A percentile compares a stretch with the other conserved stretches of the same genome.
These are phyloP conservation scores for Moelleriella libera DNA, from an alignment of 2,329 filamentous ascomycete species.

Conservation along the genomic window DNA sequence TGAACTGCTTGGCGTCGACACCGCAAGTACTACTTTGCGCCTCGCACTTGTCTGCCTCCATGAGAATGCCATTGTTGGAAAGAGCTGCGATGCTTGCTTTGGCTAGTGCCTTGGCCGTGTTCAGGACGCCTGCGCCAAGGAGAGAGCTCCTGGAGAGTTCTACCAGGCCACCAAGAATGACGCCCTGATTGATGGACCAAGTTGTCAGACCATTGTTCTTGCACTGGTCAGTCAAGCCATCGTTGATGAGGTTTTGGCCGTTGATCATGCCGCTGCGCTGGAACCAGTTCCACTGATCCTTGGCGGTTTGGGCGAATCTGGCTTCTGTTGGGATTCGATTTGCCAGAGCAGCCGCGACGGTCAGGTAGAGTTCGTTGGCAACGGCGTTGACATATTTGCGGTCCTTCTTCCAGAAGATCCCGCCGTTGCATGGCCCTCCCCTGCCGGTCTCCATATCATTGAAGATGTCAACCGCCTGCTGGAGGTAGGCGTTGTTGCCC, in stretches of 20 bases:
- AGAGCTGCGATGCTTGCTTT: conserved; percentile 33
- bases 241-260: conserved; percentile 33
- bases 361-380: conserved; percentile 42
- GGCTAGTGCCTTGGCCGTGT: conserved; percentile 32
- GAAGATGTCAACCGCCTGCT: conserved; percentile 37
- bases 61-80: conserved; percentile 32
- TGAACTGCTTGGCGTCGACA: conserved; percentile 49
- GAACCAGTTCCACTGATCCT: conserved; percentile 39
- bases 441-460: conserved; percentile 38
- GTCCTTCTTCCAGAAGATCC: conserved; percentile 42
- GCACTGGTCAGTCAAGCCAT: conserved; percentile 33
- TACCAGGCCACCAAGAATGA: conserved; percentile 38
- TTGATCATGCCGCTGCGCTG: conserved; percentile 35
- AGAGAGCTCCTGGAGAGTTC: conserved; percentile 32
- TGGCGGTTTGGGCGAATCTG: conserved; percentile 32
- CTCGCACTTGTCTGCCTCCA: conserved; percentile 21
- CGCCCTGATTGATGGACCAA: conserved; percentile 45
- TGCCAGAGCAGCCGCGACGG: conserved; percentile 37
- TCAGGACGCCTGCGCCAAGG: conserved; percentile 21
- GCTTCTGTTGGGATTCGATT: conserved; percentile 29
- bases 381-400: conserved; percentile 37
- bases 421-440: conserved; percentile 31
- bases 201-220: conserved; percentile 37
- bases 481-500: conserved; percentile 32
- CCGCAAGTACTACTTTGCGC: conserved; percentile 21